phyloP scores from a whole-genome alignment of 2,329 filamentous ascomycete species.

The Alternaria ethzedia region DNA sequence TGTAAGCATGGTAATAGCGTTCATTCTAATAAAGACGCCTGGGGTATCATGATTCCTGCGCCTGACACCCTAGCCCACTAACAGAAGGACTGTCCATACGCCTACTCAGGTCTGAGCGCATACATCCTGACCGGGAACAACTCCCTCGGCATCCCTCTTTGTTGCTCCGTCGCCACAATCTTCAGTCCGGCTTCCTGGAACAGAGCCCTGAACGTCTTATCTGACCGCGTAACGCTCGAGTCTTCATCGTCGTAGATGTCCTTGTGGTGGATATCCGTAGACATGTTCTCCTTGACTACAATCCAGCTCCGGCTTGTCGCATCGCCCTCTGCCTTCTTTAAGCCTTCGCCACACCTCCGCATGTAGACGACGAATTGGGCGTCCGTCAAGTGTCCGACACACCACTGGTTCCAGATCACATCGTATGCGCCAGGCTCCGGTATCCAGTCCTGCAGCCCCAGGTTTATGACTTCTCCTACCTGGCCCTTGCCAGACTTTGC shows the following conservation, averaged over 20 bases:
- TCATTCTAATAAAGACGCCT: neutral
- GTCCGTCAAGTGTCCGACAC: constrained; percentile 81
- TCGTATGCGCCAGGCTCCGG: constrained; percentile 65
- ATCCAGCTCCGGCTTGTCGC: constrained; percentile 60
- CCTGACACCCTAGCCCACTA: neutral
- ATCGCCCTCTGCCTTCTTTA: constrained; percentile 46
- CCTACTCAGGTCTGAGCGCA: constrained; percentile 67
- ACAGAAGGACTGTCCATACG: neutral
- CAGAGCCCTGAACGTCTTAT: constrained; percentile 72
- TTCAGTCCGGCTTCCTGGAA: constrained; percentile 73
- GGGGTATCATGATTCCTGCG: constrained; percentile 12
- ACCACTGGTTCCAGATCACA: constrained; percentile 92
- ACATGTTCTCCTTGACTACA: constrained; percentile 82
- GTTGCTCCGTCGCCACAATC: constrained; percentile 53
- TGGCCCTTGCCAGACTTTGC: constrained; percentile 48
- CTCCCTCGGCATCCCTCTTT: constrained; percentile 69
- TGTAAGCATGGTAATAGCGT: neutral
- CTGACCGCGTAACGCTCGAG: constrained; percentile 77
- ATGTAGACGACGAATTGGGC: constrained; percentile 73
- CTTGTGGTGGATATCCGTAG: constrained; percentile 56
- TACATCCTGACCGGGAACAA: constrained; percentile 80
- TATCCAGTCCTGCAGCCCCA: constrained; percentile 77
- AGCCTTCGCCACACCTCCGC: constrained; percentile 61
- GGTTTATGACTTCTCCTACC: constrained; percentile 70
- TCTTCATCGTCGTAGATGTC: constrained; percentile 80